phyloP scores from a whole-genome alignment of 306 rosid genomes.

The Cucurbita maxima region DNA sequence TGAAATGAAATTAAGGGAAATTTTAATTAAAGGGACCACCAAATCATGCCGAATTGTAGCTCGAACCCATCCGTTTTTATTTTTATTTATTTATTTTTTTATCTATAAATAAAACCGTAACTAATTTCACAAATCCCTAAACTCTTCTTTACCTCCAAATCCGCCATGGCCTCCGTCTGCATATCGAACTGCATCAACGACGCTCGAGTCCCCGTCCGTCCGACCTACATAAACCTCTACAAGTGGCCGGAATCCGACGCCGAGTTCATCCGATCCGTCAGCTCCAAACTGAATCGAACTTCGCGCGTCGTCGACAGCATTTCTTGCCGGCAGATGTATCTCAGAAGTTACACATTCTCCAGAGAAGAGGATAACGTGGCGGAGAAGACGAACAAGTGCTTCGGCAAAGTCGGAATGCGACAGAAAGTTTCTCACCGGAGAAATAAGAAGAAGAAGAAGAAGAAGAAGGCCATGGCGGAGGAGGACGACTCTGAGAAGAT shows the following conservation, averaged over 20 bases:
- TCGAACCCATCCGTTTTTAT: not conserved
- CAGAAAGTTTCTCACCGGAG: conserved; percentile 1
- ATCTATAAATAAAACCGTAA: not conserved
- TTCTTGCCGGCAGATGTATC: conserved; percentile 31
- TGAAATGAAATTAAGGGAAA: not conserved
- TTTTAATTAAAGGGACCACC: not conserved
- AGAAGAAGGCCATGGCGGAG: not conserved
- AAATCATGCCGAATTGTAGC: not conserved
- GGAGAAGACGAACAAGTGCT: conserved; percentile 21
- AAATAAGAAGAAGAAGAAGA: not conserved
- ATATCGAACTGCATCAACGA: conserved; percentile 11
- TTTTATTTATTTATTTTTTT: not conserved
- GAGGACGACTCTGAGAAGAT: not conserved
- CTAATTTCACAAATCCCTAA: not conserved
- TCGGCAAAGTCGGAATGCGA: conserved; percentile 6
- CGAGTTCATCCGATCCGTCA: conserved; percentile 24
- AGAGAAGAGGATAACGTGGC: conserved; percentile 16
- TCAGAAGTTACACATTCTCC: conserved; percentile 49
- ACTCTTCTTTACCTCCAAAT: not conserved
- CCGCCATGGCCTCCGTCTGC: conserved; percentile 22
- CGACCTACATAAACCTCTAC: conserved; percentile 23
- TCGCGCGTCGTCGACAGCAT: conserved; percentile 18
- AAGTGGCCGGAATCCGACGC: conserved; percentile 54
- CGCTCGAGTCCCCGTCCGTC: conserved; percentile 11
- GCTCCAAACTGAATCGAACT: not conserved